Evolutionary conservation across 805 yeast species (phyloP).

Genomic region (Candida sanyiensis): DNA sequence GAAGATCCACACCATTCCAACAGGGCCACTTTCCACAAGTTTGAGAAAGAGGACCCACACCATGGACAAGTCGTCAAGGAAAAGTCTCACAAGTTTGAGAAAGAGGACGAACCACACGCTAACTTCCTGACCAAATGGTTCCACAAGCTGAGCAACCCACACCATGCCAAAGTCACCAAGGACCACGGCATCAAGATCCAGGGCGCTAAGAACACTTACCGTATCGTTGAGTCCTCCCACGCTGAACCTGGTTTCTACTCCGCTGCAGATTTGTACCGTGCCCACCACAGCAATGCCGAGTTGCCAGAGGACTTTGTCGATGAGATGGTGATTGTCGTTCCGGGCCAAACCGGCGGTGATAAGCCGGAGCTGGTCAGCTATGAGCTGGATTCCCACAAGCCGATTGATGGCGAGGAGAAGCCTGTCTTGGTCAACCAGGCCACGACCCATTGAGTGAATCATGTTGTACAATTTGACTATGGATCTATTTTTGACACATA

Average conservation of each 20-base stretch:
- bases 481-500: no score
- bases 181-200: not conserved
- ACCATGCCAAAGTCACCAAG: slow-evolving; percentile 1
- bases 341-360: not conserved
- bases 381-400: no score
- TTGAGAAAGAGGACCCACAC: not conserved
- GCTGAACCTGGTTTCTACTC: slow-evolving; percentile 11
- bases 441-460: not conserved
- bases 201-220: slow-evolving; percentile 1
- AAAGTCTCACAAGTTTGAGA: no score
- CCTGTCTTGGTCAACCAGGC: slow-evolving; percentile 10
- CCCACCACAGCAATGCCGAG: slow-evolving; percentile 6
- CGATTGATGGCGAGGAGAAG: not conserved
- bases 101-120: no score
- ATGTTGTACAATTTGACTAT: no score
- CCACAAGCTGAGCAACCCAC: no score
- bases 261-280: slow-evolving; percentile 7
- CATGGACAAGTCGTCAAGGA: no score
- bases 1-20: not conserved
- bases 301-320: slow-evolving; percentile 6
- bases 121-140: no score
- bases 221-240: slow-evolving; percentile 8
- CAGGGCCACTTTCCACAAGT: not conserved
- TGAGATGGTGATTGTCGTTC: slow-evolving; percentile 7
- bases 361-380: not conserved